Evolutionary conservation across 805 yeast species (phyloP).

Genomic region (Blastobotrys robertii): DNA sequence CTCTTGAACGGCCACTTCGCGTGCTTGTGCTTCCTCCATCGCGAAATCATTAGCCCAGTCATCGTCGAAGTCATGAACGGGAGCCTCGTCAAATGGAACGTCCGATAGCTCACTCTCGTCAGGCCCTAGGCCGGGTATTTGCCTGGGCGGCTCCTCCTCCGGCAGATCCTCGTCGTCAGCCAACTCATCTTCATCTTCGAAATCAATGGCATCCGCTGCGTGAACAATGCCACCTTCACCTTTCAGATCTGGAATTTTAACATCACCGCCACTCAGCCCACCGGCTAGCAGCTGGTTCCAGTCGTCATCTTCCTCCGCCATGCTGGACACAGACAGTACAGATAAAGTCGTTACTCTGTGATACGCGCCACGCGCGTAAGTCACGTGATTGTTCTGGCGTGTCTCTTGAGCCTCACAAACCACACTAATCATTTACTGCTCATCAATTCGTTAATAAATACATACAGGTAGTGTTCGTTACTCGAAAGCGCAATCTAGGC

Average conservation of each 20-base stretch:
- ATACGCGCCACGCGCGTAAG: too few species aligned
- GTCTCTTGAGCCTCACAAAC: too few species aligned
- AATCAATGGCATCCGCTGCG: conserved; percentile 88
- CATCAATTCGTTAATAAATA: too few species aligned
- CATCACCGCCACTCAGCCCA: conserved; percentile 16
- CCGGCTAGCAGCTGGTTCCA: conserved; percentile 21
- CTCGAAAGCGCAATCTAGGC: too few species aligned
- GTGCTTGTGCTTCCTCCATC: conserved; percentile 16
- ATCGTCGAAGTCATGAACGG: conserved; percentile 20
- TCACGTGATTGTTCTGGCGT: too few species aligned
- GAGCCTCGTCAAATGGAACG: conserved; percentile 4
- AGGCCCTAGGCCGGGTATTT: conserved; percentile 22
- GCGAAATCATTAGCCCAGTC: conserved; percentile 28
- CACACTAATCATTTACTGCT: too few species aligned
- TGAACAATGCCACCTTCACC: conserved; percentile 53
- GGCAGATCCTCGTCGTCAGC: conserved; percentile 65
- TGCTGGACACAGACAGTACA: too few species aligned
- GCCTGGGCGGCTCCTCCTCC: conserved; percentile 1
- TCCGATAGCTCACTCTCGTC: conserved; percentile 15
- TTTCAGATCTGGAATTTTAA: conserved; percentile 25
- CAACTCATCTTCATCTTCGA: conserved; percentile 87
- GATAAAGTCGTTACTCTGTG: too few species aligned
- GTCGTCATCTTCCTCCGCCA: conserved; percentile 24
- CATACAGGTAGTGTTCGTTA: too few species aligned
- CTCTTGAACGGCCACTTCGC: conserved; percentile 9